These are phyloP conservation scores for Vitis riparia DNA, from an alignment of 164 flowering plant species.

Conservation along the genomic window DNA sequence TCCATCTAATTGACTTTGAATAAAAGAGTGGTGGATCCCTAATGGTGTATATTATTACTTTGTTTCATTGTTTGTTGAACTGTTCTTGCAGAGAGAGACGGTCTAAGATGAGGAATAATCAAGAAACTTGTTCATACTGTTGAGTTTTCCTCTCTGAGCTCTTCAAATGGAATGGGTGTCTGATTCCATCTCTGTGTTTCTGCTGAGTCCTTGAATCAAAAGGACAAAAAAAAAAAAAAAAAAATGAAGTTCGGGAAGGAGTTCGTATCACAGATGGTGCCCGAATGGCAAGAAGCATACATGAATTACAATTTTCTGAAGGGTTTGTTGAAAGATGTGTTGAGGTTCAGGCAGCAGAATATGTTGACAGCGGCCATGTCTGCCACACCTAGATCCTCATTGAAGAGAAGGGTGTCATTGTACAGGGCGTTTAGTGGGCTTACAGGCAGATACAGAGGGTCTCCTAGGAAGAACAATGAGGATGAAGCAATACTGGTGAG, in stretches of 20 bases:
- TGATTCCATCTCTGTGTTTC: no score
- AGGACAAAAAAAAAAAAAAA: neutral
- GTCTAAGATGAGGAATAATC: no score
- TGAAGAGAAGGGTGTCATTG: constrained; percentile 29
- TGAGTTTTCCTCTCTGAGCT: no score
- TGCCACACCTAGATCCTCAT: neutral
- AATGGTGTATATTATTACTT: no score
- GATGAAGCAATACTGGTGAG: constrained; percentile 36
- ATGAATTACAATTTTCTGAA: constrained; percentile 39
- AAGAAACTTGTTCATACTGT: no score
- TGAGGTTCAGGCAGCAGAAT: neutral
- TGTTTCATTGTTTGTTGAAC: neutral
- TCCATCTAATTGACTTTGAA: no score
- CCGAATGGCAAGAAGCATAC: constrained; percentile 44
- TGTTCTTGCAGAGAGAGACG: neutral
- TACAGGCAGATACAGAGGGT: constrained; percentile 14
- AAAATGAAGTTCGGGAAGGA: constrained; percentile 43
- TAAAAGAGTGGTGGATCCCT: neutral
- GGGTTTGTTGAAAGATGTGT: constrained; percentile 22
- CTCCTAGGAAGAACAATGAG: constrained; percentile 19
- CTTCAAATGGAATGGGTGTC: no score
- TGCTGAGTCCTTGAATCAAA: no score
- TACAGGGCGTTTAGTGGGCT: constrained; percentile 49
- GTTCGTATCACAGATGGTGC: constrained; percentile 33
- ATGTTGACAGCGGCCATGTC: neutral